Evolutionary conservation across 768 basidiomycete species (phyloP).

Genomic region (Russula griseocarnosa): DNA sequence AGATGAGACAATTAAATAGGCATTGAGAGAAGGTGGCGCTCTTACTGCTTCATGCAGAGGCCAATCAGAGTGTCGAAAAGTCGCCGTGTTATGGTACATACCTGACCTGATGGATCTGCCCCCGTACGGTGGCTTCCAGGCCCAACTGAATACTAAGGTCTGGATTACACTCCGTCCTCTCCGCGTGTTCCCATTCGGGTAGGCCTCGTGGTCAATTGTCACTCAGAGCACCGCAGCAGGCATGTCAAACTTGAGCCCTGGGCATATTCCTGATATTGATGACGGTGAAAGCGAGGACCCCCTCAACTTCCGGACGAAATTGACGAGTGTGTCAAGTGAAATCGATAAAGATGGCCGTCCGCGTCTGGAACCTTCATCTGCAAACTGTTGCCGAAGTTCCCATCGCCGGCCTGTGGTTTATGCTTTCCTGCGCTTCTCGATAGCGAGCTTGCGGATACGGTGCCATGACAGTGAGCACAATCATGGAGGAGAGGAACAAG

Average conservation of each 20-base stretch:
- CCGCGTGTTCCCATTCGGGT: conserved; percentile 1
- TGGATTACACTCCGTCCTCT: conserved; percentile 1
- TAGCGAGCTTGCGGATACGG: no score
- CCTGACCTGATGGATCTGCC: neutral
- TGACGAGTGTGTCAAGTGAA: neutral
- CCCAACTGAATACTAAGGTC: conserved; percentile 1
- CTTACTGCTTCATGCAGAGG: neutral
- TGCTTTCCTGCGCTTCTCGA: neutral
- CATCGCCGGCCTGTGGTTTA: neutral
- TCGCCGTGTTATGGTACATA: conserved; percentile 19
- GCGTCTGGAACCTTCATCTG: neutral
- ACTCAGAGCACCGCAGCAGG: neutral
- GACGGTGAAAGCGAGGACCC: neutral
- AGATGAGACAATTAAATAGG: conserved; percentile 1
- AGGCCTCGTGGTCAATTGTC: neutral
- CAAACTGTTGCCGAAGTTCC: neutral
- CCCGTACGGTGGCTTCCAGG: conserved; percentile 6
- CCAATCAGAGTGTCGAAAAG: conserved; percentile 9
- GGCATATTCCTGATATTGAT: neutral
- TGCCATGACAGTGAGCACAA: neutral
- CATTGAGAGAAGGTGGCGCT: neutral
- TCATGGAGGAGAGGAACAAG: neutral
- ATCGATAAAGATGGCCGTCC: neutral
- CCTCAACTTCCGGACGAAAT: neutral
- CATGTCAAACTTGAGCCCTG: neutral